A percentile compares a stretch with the other conserved stretches of the same genome.
phyloP scores from a whole-genome alignment of 1,284 basidiomycete genomes.

The Heterobasidion occidentale region DNA sequence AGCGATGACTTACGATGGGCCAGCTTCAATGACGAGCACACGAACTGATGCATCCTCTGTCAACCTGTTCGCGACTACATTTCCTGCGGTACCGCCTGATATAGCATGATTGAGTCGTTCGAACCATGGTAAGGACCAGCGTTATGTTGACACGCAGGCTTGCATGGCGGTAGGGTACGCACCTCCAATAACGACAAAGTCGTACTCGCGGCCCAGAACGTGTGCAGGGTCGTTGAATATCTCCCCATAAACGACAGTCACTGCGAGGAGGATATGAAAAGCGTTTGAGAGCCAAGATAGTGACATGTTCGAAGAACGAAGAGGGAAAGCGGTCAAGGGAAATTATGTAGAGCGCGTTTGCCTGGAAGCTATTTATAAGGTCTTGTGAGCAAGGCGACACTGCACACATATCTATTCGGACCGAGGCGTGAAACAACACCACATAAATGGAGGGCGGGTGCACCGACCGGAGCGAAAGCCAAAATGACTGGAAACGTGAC shows the following conservation, averaged over 20 bases:
- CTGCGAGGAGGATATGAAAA: neutral
- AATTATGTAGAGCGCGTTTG: too few relatives aligned
- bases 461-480: too few relatives aligned
- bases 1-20: constrained; percentile 4
- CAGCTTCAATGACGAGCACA: constrained; percentile 21
- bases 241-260: neutral
- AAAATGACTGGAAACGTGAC: too few relatives aligned
- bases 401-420: too few relatives aligned
- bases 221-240: neutral
- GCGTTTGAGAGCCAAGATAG: neutral
- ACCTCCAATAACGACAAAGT: constrained; percentile 11
- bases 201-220: constrained; percentile 2
- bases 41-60: constrained; percentile 12
- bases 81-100: constrained; percentile 13
- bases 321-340: too few relatives aligned
- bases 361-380: too few relatives aligned
- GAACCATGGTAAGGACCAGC: neutral
- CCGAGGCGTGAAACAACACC: too few relatives aligned
- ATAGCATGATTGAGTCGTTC: neutral
- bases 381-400: too few relatives aligned
- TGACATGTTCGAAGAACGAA: too few relatives aligned
- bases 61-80: constrained; percentile 19
- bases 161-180: neutral
- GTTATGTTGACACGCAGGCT: neutral
- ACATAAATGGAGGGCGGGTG: too few relatives aligned